Base-by-base conservation (phyloP, 2,329 filamentous ascomycete species). In the Aspergillus phoenicis region DNA sequence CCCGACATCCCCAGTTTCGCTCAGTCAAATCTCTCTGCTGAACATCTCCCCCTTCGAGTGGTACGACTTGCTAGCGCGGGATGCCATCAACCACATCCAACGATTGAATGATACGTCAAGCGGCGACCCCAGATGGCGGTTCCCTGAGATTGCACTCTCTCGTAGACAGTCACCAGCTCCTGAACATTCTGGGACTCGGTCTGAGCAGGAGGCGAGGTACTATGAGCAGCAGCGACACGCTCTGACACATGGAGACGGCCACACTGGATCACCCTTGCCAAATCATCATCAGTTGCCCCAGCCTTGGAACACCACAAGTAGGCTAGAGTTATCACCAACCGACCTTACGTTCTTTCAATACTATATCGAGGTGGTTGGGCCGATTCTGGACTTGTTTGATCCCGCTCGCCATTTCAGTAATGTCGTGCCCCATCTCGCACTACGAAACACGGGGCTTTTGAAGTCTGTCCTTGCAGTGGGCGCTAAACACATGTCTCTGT, bases 21-120 rank as follows among this genome's bases (percentile, higher is more conserved):
- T 58, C 4, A 56, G 57, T 38, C 57, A 64, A 52, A 48, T 56
- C 20, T 62, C 65, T 7, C 56, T 59, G 26, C 56, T 59, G 2
- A 56, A 62, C 13, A 59, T 62, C 41, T 58, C 60, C 8, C 60
- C 66, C 7, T 59, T 64, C n/a, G 65, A 68, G 38, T 68, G 66
- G 66, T 68, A 64, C 36, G 66, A 68, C 28, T 57, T 67, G 39
- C 36, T 68, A 17, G 66, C 66, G 7, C 65, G 66, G 13, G 66
- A 68, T 66, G 66, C 66, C n/a, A 66, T 63, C 28, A 64, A 38
- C 47, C 54, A 62, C 36, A 56, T 62, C 36, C 60, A 62, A 52
- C 60, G 60, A 41, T 28, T 33, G 51, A 59, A 59, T 28, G 56
- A 52, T 8, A 41, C 38, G n/a, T 54, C 51, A 15, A 30, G 49